Evolutionary conservation across 768 basidiomycete species (phyloP), one percentile per base, ranked within the genome.

Genomic region (Podaxis carcinomalis): DNA sequence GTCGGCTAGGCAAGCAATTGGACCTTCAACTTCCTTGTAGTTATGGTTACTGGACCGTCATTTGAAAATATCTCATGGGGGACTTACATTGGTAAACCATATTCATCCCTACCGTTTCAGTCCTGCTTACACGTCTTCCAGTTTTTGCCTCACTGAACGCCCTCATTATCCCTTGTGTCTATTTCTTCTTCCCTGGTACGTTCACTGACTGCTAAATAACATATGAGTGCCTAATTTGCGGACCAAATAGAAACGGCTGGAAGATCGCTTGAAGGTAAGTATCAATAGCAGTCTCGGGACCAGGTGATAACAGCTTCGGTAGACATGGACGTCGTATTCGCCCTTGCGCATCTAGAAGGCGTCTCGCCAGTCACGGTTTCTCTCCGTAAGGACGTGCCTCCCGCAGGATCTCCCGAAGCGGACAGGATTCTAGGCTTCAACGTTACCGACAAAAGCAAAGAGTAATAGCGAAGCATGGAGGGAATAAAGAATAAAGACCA

Each of bases 41-140:
- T 85, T 11, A 84, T 86, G 84, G 78, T 85, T 62, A 85, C 84
- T 10, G 82, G 84, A 0, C 83, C 83, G 1, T 76, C 84, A 3
- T 86, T 86, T 66, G 77, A 79, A 62, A 78, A 82, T 59, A 85
- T 86, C 42, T 77, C 75, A 35, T 85, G 83, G 83, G 68, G 77
- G 32, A 86, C 85, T 14, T 86, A 86, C 67, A 86, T 86, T 42
- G 82, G 75, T 74, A 58, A 68, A 57, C 11, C 42, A 16, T n/a
- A 19, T 44, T 6, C 11, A 23, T 11, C 25, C 21, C 23, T 5
- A 19, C 47, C 47, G 9, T 21, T 42, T 5, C 10, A 28, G 19
- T 4, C 28, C 28, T 53, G 21, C 27, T 13, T 10, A 36, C 47
- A 28, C 25, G 37, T 49, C 5, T 3, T 40, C n/a, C 14, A 76